These are phyloP conservation scores for Cyamopsis tetragonoloba DNA, from an alignment of 306 rosid genomes.

Conservation along the genomic window DNA sequence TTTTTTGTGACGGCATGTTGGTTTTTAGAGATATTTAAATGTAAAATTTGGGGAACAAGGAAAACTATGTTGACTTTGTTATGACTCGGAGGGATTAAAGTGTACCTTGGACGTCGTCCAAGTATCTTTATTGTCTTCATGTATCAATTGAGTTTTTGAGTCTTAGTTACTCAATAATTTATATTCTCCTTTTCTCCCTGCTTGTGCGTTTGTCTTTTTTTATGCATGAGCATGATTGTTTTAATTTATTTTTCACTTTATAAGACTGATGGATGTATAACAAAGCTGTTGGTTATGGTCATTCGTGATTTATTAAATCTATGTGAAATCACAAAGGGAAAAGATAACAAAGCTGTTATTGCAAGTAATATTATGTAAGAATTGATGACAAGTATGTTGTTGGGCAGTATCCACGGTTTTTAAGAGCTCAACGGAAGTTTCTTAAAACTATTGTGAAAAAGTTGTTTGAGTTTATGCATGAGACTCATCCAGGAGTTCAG, in stretches of 20 bases:
- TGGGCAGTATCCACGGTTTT: conserved; percentile 94
- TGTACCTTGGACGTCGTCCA: neutral
- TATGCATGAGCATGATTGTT: neutral
- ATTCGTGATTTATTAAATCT: conserved; percentile 91
- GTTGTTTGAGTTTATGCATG: conserved; percentile 98
- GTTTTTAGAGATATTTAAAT: neutral
- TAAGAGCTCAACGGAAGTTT: conserved; percentile 97
- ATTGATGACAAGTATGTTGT: conserved; percentile 78
- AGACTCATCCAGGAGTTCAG: conserved; percentile 99
- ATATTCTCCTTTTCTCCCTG: neutral
- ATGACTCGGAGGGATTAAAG: neutral
- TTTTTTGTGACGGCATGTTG: neutral
- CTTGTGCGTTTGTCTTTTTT: neutral
- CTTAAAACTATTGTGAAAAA: conserved; percentile 91
- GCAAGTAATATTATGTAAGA: conserved; percentile 97
- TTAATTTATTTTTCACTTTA: neutral
- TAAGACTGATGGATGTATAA: neutral
- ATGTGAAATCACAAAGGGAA: conserved; percentile 95
- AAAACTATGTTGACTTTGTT: neutral
- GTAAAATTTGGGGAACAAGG: neutral
- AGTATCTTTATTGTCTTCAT: neutral
- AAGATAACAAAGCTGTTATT: conserved; percentile 98
- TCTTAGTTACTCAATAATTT: neutral
- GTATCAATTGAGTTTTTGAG: neutral
- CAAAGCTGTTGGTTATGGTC: conserved; percentile 96